Evolutionary conservation across 176 grass and related monocot genomes (phyloP).

Genomic region (Alopecurus myosuroides): DNA sequence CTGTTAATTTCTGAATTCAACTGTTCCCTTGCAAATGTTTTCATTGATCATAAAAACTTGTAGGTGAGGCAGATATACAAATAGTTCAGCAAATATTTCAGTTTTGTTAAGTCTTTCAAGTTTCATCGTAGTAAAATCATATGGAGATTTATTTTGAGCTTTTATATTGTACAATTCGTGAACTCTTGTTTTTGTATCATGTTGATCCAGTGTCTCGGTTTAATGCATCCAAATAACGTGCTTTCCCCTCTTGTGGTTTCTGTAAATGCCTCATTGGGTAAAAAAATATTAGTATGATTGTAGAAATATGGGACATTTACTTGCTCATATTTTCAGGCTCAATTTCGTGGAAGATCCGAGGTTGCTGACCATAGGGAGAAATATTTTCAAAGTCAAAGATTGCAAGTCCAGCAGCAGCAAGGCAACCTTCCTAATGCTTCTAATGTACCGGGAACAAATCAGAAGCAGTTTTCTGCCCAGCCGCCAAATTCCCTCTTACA

Average conservation of each 20-base stretch:
- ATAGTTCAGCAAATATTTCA: not conserved
- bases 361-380: conserved; percentile 89
- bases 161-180: not conserved
- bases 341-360: conserved; percentile 76
- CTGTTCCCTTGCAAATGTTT: conserved; percentile 4
- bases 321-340: conserved; percentile 31
- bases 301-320: conserved; percentile 4
- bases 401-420: conserved; percentile 79
- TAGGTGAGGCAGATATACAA: not conserved
- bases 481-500: conserved; percentile 81
- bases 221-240: conserved; percentile 5
- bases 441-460: conserved; percentile 52
- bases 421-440: conserved; percentile 53
- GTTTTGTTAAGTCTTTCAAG: not conserved
- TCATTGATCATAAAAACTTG: conserved; percentile 10
- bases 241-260: not conserved
- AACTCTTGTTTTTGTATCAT: conserved; percentile 16
- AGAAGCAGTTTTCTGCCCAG: conserved; percentile 77
- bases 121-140: not conserved
- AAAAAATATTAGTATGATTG: not conserved
- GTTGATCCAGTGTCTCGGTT: not conserved
- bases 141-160: not conserved
- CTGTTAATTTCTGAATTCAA: not conserved
- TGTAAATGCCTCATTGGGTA: not conserved
- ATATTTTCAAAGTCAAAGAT: conserved; percentile 65